Conservation (phyloP, 2,329 filamentous ascomycete genomes). For the Fusarium pilosicola region DNA sequence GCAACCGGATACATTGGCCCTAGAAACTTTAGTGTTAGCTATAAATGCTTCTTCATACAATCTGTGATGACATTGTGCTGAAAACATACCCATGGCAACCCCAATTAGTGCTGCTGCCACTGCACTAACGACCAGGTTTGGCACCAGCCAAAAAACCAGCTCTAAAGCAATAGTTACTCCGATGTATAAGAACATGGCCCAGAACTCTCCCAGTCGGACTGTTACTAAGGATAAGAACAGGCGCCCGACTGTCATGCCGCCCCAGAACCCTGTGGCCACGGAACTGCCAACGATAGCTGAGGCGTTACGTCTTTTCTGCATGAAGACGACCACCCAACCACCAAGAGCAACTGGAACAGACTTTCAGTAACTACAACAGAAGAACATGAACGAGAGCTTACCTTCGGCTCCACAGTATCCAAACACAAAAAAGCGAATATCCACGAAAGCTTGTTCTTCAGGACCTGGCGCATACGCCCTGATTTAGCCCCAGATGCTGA, state of each 20-base stretch:
- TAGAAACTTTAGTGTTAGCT: background rate
- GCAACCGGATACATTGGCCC: background rate
- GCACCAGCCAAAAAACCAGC: background rate
- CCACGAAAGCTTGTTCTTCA: background rate
- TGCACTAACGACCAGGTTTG: background rate
- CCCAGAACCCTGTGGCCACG: background rate
- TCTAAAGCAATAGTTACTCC: background rate
- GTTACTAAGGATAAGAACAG: background rate
- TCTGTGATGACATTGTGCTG: too few relatives aligned
- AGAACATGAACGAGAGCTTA: background rate
- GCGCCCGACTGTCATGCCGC: background rate
- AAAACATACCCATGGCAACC: background rate
- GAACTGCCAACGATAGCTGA: background rate
- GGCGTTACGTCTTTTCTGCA: background rate
- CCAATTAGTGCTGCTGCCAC: background rate
- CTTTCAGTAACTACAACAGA: background rate
- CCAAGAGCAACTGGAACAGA: background rate
- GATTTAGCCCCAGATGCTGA: background rate
- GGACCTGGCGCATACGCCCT: background rate
- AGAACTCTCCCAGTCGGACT: background rate
- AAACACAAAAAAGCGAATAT: background rate
- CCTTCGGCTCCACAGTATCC: background rate
- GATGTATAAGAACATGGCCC: background rate
- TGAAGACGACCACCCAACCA: background rate
- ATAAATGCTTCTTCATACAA: background rate